Conservation (phyloP, 345 rosid genomes). For the Sonneratia caseolaris region DNA sequence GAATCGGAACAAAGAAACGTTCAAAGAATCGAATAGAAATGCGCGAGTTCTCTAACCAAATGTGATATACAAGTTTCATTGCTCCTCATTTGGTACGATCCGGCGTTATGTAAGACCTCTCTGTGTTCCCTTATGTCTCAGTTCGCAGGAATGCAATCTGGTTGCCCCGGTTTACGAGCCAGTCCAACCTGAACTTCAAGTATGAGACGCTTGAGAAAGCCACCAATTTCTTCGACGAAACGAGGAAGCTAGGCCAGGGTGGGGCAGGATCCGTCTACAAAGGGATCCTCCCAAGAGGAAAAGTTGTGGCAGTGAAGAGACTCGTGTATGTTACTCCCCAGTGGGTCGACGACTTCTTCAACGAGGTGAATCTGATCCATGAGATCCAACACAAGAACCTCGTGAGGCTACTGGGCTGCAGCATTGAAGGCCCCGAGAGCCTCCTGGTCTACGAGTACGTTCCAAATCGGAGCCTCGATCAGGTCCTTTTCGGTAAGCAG, state of each 20-base stretch:
- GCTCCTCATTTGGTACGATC: background rate
- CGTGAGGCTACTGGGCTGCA: conserved; percentile 66
- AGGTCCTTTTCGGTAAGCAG: conserved; percentile 53
- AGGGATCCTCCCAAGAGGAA: conserved; percentile 66
- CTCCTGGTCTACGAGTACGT: conserved; percentile 76
- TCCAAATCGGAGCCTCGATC: conserved; percentile 66
- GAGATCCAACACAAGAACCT: conserved; percentile 59
- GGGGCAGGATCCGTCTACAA: conserved; percentile 74
- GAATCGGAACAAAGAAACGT: too few relatives aligned
- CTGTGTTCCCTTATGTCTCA: background rate
- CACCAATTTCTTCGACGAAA: conserved; percentile 43
- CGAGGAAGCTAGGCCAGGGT: conserved; percentile 73
- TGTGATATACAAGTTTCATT: background rate
- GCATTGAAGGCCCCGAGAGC: conserved; percentile 83
- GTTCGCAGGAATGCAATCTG: background rate
- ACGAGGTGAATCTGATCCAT: conserved; percentile 64
- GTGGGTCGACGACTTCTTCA: conserved; percentile 79
- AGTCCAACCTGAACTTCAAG: conserved; percentile 33
- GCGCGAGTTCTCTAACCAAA: background rate
- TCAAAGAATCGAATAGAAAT: background rate
- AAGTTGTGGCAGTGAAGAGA: conserved; percentile 56
- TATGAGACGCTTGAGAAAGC: conserved; percentile 66
- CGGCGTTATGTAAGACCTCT: background rate
- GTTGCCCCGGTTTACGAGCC: conserved; percentile 7
- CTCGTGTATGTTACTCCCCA: conserved; percentile 50